phyloP scores from a whole-genome alignment of 768 basidiomycete genomes.

The Amanita fuliginea region DNA sequence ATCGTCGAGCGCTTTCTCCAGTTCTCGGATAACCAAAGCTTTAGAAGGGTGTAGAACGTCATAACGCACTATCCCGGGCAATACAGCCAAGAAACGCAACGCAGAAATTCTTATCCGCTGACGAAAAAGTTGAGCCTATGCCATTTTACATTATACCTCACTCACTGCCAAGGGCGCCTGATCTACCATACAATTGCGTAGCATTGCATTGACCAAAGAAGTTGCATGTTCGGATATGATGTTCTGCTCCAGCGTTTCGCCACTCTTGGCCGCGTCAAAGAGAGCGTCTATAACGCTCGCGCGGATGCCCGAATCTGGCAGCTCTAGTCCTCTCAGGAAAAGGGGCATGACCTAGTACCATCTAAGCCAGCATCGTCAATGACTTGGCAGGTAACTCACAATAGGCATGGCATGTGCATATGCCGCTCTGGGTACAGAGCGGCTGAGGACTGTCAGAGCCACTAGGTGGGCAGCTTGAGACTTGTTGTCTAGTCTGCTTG shows the following conservation, averaged over 20 bases:
- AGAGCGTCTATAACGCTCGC: constrained; percentile 75
- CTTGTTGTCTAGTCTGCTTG: constrained; percentile 27
- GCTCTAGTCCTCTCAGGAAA: constrained; percentile 72
- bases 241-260: constrained; percentile 34
- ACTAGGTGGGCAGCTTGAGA: constrained; percentile 67
- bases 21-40: constrained; percentile 54
- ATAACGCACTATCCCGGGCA: constrained; percentile 74
- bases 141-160: background rate
- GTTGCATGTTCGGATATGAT: constrained; percentile 58
- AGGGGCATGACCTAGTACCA: constrained; percentile 70
- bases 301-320: constrained; percentile 65
- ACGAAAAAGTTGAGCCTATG: background rate
- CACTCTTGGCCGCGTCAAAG: constrained; percentile 48
- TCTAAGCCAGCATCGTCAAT: background rate
- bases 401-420: constrained; percentile 59
- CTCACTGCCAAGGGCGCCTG: constrained; percentile 46
- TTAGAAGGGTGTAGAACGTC: constrained; percentile 79
- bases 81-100: constrained; percentile 56
- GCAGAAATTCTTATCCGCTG: constrained; percentile 73
- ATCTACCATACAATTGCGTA: constrained; percentile 46
- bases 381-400: constrained; percentile 22
- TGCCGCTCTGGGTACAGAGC: constrained; percentile 64
- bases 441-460: constrained; percentile 73
- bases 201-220: constrained; percentile 59
- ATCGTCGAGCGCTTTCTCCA: constrained; percentile 77